phyloP scores from a whole-genome alignment of 257 asterid genomes.

The Plectranthus barbatus region DNA sequence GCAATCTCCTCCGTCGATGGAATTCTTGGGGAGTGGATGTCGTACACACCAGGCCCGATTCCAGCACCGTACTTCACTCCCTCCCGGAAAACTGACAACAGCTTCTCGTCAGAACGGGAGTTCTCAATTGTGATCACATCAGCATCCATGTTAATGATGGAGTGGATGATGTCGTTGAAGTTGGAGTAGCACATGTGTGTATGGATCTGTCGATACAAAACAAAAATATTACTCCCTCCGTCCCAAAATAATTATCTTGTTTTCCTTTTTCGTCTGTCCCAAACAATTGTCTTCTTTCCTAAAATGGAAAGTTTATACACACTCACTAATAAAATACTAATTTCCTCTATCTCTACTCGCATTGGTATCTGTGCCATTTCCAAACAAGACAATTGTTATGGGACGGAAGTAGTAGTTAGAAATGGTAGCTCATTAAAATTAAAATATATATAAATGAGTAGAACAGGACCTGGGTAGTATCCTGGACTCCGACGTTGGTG shows the following conservation, averaged over 20 bases:
- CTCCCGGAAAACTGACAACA: conserved; percentile 6
- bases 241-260: no score
- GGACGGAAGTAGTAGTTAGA: no score
- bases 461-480: conserved; percentile 87
- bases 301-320: no score
- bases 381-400: no score
- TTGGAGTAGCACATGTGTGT: conserved; percentile 98
- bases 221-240: no score
- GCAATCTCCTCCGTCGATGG: conserved; percentile 4
- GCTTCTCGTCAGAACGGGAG: conserved; percentile 1
- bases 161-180: conserved; percentile 91
- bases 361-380: no score
- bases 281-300: no score
- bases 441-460: background rate
- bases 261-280: no score
- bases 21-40: conserved; percentile 10
- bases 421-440: no score
- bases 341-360: no score
- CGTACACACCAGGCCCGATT: conserved; percentile 7
- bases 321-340: no score
- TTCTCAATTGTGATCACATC: conserved; percentile 9
- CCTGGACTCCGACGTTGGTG: conserved; percentile 72
- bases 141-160: conserved; percentile 49
- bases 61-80: conserved; percentile 12
- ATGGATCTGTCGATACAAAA: conserved; percentile 51